These are phyloP conservation scores for Cordyceps farinosa DNA, from an alignment of 2,329 filamentous ascomycete genomes.

Conservation along the genomic window DNA sequence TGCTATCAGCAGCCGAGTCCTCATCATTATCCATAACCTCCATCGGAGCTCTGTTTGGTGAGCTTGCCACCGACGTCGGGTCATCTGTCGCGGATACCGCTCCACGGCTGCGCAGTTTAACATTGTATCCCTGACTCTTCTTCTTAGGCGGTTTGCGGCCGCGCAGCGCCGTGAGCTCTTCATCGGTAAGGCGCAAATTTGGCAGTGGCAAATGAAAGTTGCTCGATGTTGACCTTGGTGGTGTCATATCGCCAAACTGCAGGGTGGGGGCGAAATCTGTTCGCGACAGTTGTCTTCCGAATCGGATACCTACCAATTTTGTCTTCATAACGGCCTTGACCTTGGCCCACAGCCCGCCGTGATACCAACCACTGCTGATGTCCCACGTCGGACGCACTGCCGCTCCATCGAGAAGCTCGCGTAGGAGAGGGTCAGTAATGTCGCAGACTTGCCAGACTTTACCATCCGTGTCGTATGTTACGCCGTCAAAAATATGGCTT, in stretches of 20 bases:
- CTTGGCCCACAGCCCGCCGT: conserved; percentile 76
- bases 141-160: conserved; percentile 35
- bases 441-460: conserved; percentile 96
- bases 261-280: conserved; percentile 35
- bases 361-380: conserved; percentile 75
- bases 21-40: conserved; percentile 11
- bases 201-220: conserved; percentile 34
- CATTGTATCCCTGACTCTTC: conserved; percentile 36
- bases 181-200: conserved; percentile 34
- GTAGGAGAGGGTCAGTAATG: conserved; percentile 74
- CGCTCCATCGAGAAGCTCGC: conserved; percentile 60
- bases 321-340: conserved; percentile 83
- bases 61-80: conserved; percentile 5
- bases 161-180: conserved; percentile 34
- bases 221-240: conserved; percentile 28
- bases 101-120: conserved; percentile 27
- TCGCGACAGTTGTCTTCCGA: conserved; percentile 47
- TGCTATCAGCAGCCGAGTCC: conserved; percentile 13
- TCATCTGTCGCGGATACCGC: conserved; percentile 20
- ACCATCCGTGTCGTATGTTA: conserved; percentile 69
- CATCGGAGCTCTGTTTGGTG: conserved; percentile 2
- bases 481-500: conserved; percentile 80
- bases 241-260: conserved; percentile 34
- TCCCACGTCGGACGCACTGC: conserved; percentile 59
- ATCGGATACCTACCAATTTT: conserved; percentile 69